Evolutionary conservation across 208 protist genomes (phyloP).

Genomic region (Trichomonas gallinae): DNA sequence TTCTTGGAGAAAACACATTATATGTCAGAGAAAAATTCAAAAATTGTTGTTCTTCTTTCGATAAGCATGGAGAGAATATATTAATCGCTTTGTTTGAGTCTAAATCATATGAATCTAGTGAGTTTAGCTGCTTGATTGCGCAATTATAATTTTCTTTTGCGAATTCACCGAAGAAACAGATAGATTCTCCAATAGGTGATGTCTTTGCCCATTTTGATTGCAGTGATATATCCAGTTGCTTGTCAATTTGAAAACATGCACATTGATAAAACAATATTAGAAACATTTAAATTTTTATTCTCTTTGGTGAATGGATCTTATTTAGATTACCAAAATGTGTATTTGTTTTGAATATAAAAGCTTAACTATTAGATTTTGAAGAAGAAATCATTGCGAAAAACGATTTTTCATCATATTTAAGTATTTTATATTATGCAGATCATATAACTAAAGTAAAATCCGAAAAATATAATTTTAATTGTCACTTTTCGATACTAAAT

Average conservation of each 20-base stretch:
- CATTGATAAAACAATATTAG: too few relatives aligned
- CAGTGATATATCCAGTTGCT: neutral
- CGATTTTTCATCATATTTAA: too few relatives aligned
- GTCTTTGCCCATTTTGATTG: neutral
- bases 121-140: neutral
- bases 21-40: neutral
- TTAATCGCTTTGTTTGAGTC: neutral
- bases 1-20: neutral
- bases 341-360: too few relatives aligned
- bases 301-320: too few relatives aligned
- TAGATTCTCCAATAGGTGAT: neutral
- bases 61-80: neutral
- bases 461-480: too few relatives aligned
- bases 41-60: neutral
- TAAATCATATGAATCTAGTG: neutral
- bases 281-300: too few relatives aligned
- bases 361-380: too few relatives aligned
- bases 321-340: too few relatives aligned
- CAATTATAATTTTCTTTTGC: neutral
- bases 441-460: too few relatives aligned
- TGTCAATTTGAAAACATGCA: neutral
- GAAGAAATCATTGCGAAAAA: too few relatives aligned
- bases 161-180: conserved; percentile 12
- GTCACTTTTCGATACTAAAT: neutral
- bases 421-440: too few relatives aligned